phyloP scores from a whole-genome alignment of 2,329 filamentous ascomycete species.

The Colletotrichum eremochloae region DNA sequence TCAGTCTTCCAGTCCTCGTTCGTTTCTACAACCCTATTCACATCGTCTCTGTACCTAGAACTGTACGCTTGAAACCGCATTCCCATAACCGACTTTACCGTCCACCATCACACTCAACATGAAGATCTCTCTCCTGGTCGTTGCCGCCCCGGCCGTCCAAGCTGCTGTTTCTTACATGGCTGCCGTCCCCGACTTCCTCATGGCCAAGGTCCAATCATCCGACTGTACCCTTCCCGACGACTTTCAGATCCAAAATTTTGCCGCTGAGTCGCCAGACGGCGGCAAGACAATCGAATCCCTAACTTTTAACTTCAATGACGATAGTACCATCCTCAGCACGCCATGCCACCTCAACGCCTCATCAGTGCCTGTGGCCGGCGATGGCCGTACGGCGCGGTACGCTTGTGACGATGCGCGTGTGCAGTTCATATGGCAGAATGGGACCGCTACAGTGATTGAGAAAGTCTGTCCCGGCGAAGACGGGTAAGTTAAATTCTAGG shows the following conservation, averaged over 20 bases:
- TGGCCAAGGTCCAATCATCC: slow-evolving; percentile 39
- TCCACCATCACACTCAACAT: slow-evolving; percentile 19
- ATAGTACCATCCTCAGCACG: slow-evolving; percentile 56
- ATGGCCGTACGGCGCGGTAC: slow-evolving; percentile 53
- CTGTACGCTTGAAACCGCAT: not conserved
- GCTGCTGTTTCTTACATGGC: slow-evolving; percentile 43
- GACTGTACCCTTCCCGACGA: slow-evolving; percentile 54
- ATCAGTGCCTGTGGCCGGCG: slow-evolving; percentile 52
- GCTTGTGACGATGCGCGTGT: slow-evolving; percentile 57
- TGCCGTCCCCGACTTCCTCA: slow-evolving; percentile 40
- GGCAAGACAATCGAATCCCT: slow-evolving; percentile 51
- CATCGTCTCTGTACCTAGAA: not conserved
- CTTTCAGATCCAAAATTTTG: slow-evolving; percentile 57
- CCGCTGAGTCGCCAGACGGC: slow-evolving; percentile 51
- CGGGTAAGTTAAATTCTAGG: slow-evolving; percentile 50
- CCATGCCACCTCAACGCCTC: slow-evolving; percentile 59
- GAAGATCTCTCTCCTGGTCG: slow-evolving; percentile 38
- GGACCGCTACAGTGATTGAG: slow-evolving; percentile 59
- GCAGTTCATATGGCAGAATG: slow-evolving; percentile 59
- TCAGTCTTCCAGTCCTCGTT: not conserved
- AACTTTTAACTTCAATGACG: slow-evolving; percentile 58
- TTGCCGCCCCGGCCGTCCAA: slow-evolving; percentile 41
- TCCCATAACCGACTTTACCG: not conserved
- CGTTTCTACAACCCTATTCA: not conserved
- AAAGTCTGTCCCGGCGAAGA: slow-evolving; percentile 55